Base-by-base conservation (phyloP, 2,329 filamentous ascomycete genomes). In the Aspergillus vadensis region DNA sequence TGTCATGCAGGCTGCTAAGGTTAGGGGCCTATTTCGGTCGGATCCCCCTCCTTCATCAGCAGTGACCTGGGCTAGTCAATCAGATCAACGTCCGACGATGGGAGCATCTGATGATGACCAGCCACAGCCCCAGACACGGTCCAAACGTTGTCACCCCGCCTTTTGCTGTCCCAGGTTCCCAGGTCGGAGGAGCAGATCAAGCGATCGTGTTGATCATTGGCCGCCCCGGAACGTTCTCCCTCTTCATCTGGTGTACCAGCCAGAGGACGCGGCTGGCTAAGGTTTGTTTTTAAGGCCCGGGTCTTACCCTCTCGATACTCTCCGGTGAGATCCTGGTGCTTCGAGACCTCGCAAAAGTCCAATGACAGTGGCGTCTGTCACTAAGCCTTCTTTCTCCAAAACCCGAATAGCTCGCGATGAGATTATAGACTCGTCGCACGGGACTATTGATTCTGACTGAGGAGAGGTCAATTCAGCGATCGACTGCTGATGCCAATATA, bases 81-180 rank as follows among this genome's bases (percentile, higher is more conserved):
- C 41, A 44, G 41, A 44, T 14, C 41, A 36, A 19, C 39, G 5
- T 44, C 43, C 27, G 36, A 44, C 41, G 9, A 44, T 44, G 52
- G 23, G 17, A 44, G 41, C 41, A 44, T 44, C 41, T 44, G 41
- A 43, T 43, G 27, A 43, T 30, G 53, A 55, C 41, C 38, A 55
- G 21, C n/a, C 36, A 21, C 38, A 55, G 51, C 41, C 57, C 55
- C 43, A 39, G 57, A 59, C 49, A 54, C 39, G 57, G 57, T 55
- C 57, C 57, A 57, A 55, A 55, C 38, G 52, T 59, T 53, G 21
- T 48, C 61, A 57, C 61, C 65, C 65, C 65, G 57, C 62, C 60
- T 58, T 57, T 51, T 43, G 30, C 39, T 44, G 51, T 49, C 51
- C 39, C 55, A 61, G 52, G 25, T 58, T 49, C 51, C 39, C 51